Conservation (phyloP, 176 grass and related monocot genomes). For the Aegilops sharonensis region DNA sequence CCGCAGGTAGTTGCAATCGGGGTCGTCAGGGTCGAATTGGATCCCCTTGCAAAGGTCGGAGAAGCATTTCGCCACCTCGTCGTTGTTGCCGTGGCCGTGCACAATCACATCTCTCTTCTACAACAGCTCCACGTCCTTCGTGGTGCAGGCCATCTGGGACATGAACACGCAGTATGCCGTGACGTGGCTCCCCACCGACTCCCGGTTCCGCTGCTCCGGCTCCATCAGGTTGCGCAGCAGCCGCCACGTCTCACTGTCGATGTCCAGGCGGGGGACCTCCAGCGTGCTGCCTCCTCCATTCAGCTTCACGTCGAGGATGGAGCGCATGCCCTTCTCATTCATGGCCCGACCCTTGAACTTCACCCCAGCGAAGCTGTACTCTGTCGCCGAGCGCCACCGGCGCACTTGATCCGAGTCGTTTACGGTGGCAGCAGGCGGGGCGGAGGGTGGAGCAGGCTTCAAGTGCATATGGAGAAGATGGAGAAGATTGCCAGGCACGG, state of each 20-base stretch:
- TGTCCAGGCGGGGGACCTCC: background rate
- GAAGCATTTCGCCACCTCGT: background rate
- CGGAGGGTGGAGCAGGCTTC: background rate
- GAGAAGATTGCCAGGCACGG: slow-evolving; percentile 1
- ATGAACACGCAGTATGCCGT: slow-evolving; percentile 36
- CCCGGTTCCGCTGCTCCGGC: slow-evolving; percentile 15
- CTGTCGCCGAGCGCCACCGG: slow-evolving; percentile 20
- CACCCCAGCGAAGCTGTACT: background rate
- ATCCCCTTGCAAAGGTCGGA: slow-evolving; percentile 27
- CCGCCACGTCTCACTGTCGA: background rate
- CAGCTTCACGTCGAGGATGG: slow-evolving; percentile 16
- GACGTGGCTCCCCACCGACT: background rate
- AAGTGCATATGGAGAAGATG: slow-evolving; percentile 38
- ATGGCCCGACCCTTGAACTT: background rate
- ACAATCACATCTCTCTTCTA: background rate
- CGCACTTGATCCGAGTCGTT: background rate
- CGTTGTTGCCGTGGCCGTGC: background rate
- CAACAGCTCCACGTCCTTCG: background rate
- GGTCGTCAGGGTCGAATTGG: background rate
- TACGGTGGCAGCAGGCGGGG: fast-evolving
- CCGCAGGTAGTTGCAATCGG: background rate
- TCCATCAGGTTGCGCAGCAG: slow-evolving; percentile 29
- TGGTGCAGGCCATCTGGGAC: background rate
- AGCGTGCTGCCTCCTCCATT: background rate
- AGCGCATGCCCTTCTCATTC: fast-evolving